A percentile compares a stretch with the other conserved stretches of the same genome.
These are phyloP conservation scores for Vitis cinerea DNA, from an alignment of 164 flowering plant species.

Conservation along the genomic window DNA sequence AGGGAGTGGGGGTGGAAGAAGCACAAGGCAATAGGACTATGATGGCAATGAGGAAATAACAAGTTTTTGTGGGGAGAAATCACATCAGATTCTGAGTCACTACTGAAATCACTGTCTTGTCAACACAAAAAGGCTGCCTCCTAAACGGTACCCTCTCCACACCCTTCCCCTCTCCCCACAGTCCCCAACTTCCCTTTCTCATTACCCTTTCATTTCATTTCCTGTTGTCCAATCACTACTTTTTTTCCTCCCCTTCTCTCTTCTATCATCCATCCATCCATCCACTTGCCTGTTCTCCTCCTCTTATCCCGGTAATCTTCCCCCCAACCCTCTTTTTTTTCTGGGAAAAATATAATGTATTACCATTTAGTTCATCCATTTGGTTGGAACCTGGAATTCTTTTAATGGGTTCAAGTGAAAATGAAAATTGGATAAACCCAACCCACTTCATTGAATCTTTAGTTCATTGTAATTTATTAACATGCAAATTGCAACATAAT, in stretches of 20 bases:
- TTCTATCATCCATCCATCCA: slow-evolving; percentile 2
- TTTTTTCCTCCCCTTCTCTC: not conserved
- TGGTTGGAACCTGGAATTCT: too few species aligned
- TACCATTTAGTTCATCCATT: too few species aligned
- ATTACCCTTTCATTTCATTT: slow-evolving; percentile 11
- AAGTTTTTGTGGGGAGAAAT: not conserved
- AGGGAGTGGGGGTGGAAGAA: slow-evolving; percentile 11
- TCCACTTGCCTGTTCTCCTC: not conserved
- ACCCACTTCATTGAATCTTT: too few species aligned
- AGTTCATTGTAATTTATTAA: too few species aligned
- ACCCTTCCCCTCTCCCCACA: not conserved
- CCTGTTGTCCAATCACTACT: slow-evolving; percentile 30
- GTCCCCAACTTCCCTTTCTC: slow-evolving; percentile 2
- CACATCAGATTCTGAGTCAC: slow-evolving; percentile 24
- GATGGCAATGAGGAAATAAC: slow-evolving; percentile 5
- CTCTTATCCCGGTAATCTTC: not conserved
- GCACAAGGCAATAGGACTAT: slow-evolving; percentile 1
- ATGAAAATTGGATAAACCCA: too few species aligned
- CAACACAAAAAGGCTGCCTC: slow-evolving; percentile 28
- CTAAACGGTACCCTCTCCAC: slow-evolving; percentile 3
- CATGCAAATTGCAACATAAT: too few species aligned
- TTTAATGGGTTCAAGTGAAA: too few species aligned
- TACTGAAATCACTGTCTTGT: slow-evolving; percentile 24
- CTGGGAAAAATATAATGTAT: not conserved
- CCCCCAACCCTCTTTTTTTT: not conserved